These are phyloP conservation scores for Flaveria ramosissima DNA, from an alignment of 129 eudicot genomes.

Conservation along the genomic window DNA sequence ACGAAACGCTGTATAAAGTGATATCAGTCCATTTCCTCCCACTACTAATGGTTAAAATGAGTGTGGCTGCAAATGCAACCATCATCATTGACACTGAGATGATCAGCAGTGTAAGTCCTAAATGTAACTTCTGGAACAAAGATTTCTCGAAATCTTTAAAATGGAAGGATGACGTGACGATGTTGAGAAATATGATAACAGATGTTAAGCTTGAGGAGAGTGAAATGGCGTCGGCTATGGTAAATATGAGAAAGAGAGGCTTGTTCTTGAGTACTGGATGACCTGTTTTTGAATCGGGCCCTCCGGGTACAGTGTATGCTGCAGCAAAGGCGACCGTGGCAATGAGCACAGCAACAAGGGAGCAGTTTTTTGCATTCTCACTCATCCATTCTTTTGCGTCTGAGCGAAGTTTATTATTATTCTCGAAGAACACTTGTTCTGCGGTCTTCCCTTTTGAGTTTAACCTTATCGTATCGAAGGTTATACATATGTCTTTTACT, in stretches of 20 bases:
- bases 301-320: slow-evolving; percentile 43
- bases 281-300: slow-evolving; percentile 33
- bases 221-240: slow-evolving; percentile 36
- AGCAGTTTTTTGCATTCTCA: slow-evolving; percentile 39
- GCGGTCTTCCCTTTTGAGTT: slow-evolving; percentile 32
- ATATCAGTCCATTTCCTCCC: slow-evolving; percentile 30
- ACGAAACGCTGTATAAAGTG: slow-evolving; percentile 28
- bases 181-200: slow-evolving; percentile 34
- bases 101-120: slow-evolving; percentile 34
- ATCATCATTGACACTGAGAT: slow-evolving; percentile 44
- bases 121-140: slow-evolving; percentile 23
- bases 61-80: slow-evolving; percentile 41
- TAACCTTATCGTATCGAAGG: slow-evolving; percentile 4
- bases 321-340: slow-evolving; percentile 44
- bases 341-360: slow-evolving; percentile 47
- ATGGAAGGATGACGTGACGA: slow-evolving; percentile 33
- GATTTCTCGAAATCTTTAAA: slow-evolving; percentile 32
- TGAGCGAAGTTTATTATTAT: slow-evolving; percentile 11
- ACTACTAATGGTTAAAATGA: slow-evolving; percentile 29
- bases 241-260: slow-evolving; percentile 28
- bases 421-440: slow-evolving; percentile 20
- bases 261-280: slow-evolving; percentile 24
- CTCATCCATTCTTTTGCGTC: slow-evolving; percentile 41
- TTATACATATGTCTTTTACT: neutral
- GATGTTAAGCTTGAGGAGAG: slow-evolving; percentile 35